Evolutionary conservation across 1,284 basidiomycete genomes (phyloP), one percentile per base, ranked within the genome.

Genomic region (Veloboletus limbatus): DNA sequence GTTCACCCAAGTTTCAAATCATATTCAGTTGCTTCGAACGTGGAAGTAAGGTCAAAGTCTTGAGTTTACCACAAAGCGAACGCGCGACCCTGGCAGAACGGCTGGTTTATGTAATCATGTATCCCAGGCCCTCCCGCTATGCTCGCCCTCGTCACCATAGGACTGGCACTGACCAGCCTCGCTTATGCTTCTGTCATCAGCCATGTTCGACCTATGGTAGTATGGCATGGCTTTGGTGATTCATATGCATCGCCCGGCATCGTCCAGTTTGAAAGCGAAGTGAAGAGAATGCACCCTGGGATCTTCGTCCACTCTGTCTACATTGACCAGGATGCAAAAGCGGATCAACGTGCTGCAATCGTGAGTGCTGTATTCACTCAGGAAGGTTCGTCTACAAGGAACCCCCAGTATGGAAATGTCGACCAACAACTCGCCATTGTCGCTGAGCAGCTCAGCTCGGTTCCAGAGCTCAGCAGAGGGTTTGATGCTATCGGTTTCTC

Each of bases 151-250:
- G 26, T 48, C 30, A 28, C 45, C 18, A 11, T 43, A 25, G 57
- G 51, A 37, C 47, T 64, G 22, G 46, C 42, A 10, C 14, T 62
- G 16, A 30, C 32, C 3, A 3, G 33, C 35, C 27, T 54, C 21
- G 50, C 35, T 20, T 48, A 41, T 10, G 40, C 57, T 34, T 45
- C 51, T 27, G 31, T 47, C n/a, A 47, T 54, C 28, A 53, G 46
- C 16, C 21, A 54, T 6, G 24, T 70, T 32, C 76, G 88, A 26
- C 88, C 92, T 2, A 73, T 97, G 31, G 95, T 97, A 27, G 72
- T 98, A 49, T 98, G 95, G 96, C 96, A 99, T 69, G 96, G 96
- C 6, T 74, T 98, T 34, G 94, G 82, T 11, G 83, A 88, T 62
- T 76, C 79, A 1, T 76, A 86, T 56, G 70, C 72, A 42, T 84